Conservation (phyloP, 2,329 filamentous ascomycete genomes). For the Neodidymelliopsis sp. region DNA sequence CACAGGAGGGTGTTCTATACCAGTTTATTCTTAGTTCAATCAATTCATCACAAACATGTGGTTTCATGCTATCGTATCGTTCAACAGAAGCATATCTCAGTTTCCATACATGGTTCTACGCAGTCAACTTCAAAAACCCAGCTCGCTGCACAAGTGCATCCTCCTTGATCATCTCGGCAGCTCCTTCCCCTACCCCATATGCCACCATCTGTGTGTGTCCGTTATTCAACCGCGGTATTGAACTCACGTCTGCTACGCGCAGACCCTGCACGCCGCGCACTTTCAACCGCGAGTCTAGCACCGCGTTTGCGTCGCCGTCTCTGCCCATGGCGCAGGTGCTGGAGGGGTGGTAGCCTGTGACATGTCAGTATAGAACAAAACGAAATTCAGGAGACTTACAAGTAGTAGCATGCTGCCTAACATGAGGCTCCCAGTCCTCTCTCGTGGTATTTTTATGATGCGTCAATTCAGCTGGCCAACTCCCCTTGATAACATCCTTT, state of each 20-base stretch:
- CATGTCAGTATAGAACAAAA: background rate
- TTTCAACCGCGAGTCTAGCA: slow-evolving; percentile 47
- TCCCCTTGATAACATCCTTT: slow-evolving; percentile 65
- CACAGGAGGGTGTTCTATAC: slow-evolving; percentile 3
- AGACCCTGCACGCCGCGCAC: slow-evolving; percentile 35
- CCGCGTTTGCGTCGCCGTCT: slow-evolving; percentile 40
- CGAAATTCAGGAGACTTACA: slow-evolving; percentile 52
- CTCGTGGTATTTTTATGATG: slow-evolving; percentile 63
- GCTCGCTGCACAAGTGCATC: slow-evolving; percentile 20
- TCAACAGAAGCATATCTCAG: no score
- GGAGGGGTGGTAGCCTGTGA: slow-evolving; percentile 59
- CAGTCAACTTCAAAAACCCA: slow-evolving; percentile 16
- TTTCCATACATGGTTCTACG: no score
- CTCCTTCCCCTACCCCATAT: slow-evolving; percentile 44
- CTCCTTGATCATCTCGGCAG: slow-evolving; percentile 42
- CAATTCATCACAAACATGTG: no score
- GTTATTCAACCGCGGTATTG: slow-evolving; percentile 38
- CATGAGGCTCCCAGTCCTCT: slow-evolving; percentile 66
- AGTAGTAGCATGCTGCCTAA: slow-evolving; percentile 67
- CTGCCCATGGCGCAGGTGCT: slow-evolving; percentile 65
- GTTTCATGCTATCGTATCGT: no score
- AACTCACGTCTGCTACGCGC: slow-evolving; percentile 39
- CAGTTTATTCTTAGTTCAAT: background rate
- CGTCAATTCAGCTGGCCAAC: slow-evolving; percentile 62
- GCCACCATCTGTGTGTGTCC: slow-evolving; percentile 49